Evolutionary conservation across 225 moss, liverwort and hornwort genomes (phyloP), one percentile per base, ranked within the genome.

Genomic region (Pseudoscleropodium purum): DNA sequence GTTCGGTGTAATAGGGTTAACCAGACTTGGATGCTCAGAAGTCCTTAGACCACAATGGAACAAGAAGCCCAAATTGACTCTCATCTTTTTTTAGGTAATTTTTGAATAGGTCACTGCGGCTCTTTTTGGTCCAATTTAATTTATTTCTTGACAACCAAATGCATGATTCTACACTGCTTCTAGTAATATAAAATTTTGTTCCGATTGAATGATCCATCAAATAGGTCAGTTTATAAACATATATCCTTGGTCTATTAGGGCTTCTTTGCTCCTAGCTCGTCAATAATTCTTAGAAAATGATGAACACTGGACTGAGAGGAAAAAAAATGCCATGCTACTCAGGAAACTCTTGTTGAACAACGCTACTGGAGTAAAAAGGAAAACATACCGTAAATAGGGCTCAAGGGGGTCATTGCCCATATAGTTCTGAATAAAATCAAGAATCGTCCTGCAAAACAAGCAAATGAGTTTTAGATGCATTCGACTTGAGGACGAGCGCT

Each of bases 371-470:
- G 49, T 49, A 11, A 52, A 83, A 33, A 61, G 61, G 72, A 64
- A 79, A 54, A 84, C 91, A 37, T 91, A 95, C 94, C 89, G 90
- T 84, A 93, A 59, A 91, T 93, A 95, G 20, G 94, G 97, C 81
- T 88, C 92, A 34, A 98, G 95, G 79, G 96, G 98, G 90, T 98
- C 98, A 85, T 96, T 92, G 72, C 97, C 97, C 17, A 85, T 47
- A 59, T 98, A 98, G 69, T 84, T 90, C 76, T 86, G 72, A 84
- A 93, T 86, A 65, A 91, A 90, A 25, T 86, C 86, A 81, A 89
- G 90, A 69, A 95, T 88, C 80, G 69, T 93, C 91, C 94, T 95
- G 93, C 88, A 91, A 69, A 87, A 37, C 88, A 84, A 90, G n/a
- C 14, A 74, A 23, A 84, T 37, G 76, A 72, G 41, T 39, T 9